Conservation (phyloP, 23 red algal genomes). For the Cyanidium caldarium region DNA sequence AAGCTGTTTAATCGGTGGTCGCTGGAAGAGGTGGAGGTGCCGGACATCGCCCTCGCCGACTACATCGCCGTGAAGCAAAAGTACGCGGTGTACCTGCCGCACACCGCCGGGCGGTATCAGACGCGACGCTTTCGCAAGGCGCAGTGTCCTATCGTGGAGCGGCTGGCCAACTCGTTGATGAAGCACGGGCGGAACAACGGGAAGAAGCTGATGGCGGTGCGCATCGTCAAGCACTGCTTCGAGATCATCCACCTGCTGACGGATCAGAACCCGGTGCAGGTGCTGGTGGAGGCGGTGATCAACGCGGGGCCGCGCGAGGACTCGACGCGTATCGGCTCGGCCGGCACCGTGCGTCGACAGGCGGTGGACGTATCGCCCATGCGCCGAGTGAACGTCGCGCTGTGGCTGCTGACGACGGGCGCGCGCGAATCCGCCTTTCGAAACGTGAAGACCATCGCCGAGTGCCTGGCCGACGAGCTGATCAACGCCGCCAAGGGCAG, state of each 20-base stretch:
- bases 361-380: constrained; percentile 99
- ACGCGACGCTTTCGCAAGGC: constrained; percentile 85
- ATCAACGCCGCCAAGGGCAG: constrained; percentile 98
- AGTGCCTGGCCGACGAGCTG: constrained; percentile 96
- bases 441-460: constrained; percentile 98
- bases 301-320: constrained; percentile 95
- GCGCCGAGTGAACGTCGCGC: constrained; percentile 84
- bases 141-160: constrained; percentile 95
- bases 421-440: constrained; percentile 93
- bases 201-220: constrained; percentile 97
- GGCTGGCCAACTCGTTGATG: constrained; percentile 91
- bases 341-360: constrained; percentile 94
- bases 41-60: constrained; percentile 77
- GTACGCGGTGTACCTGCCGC: constrained; percentile 88
- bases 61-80: constrained; percentile 99
- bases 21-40: constrained; percentile 77
- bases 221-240: constrained; percentile 98
- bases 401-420: constrained; percentile 87
- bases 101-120: constrained; percentile 96
- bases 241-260: constrained; percentile 99
- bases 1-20: constrained; percentile 98
- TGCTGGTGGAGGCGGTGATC: constrained; percentile 87
- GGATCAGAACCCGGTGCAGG: constrained; percentile 91
- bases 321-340: constrained; percentile 94
- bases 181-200: constrained; percentile 99